Evolutionary conservation across 2,329 filamentous ascomycete species (phyloP), one percentile per base, ranked within the genome.

Genomic region (Sclerotinia trifoliorum): DNA sequence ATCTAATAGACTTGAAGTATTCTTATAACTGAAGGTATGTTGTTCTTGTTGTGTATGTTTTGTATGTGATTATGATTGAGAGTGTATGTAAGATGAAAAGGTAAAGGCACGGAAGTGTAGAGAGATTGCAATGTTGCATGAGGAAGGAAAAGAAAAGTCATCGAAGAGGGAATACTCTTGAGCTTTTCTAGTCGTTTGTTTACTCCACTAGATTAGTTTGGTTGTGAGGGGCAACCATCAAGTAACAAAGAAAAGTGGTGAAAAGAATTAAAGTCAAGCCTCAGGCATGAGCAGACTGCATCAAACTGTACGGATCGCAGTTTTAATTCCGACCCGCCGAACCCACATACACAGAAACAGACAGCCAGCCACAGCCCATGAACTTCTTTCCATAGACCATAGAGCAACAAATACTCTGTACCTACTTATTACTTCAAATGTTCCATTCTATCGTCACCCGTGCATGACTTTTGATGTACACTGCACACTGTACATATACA

Each of bases 1-100:
- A 83, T 84, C 82, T 83, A 81, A 75, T 80, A 68, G 75, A 77
- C 75, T 75, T 73, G 71, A 72, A 74, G 72, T 75, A 71, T 75
- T 74, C 67, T 65, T 57, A 46, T 39, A 32, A 39, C 63, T 39
- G 48, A 67, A 63, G 70, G 72, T 75, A 76, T 73, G 70, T 72
- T 67, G 65, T 66, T 69, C 69, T 70, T 67, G 63, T 65, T 69
- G 35, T 48, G 69, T 70, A 70, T 72, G 69, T 70, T 68, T 70
- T 49, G 52, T 55, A 55, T 56, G 29, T 71, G 71, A 62, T 39
- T 62, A 39, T 51, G 60, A 26, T 72, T 70, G 39, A 70, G 70
- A 70, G 68, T 35, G 69, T 62, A 71, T 72, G 79, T 42, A 78
- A 77, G 75, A 78, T 70, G 73, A 72, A 74, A 71, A 71, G 68